These are phyloP conservation scores for Sechiopsis laciniata DNA, from an alignment of 306 rosid genomes.

Conservation along the genomic window DNA sequence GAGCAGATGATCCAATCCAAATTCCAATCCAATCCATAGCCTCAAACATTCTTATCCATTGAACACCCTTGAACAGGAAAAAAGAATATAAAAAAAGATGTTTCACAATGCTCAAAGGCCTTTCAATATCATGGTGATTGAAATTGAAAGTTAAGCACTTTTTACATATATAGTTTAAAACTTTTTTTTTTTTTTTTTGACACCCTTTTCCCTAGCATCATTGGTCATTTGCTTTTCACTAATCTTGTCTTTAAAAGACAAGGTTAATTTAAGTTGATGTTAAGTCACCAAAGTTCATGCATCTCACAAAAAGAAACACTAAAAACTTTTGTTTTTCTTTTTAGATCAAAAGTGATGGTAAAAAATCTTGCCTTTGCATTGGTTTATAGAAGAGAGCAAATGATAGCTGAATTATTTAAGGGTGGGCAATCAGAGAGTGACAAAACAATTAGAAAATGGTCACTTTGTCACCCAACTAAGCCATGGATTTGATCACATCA, in stretches of 20 bases:
- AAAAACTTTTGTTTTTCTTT: too few relatives aligned
- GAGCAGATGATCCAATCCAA: constrained; percentile 1
- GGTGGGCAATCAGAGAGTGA: constrained; percentile 37
- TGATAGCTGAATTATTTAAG: constrained; percentile 45
- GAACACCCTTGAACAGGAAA: background rate
- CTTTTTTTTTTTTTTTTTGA: background rate
- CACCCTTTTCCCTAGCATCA: too few relatives aligned
- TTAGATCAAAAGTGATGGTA: background rate
- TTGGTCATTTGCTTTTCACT: too few relatives aligned
- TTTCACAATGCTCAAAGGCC: background rate
- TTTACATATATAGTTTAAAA: background rate
- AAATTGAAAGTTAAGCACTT: background rate
- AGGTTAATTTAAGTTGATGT: background rate
- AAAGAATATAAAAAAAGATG: background rate
- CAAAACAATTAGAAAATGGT: constrained; percentile 44
- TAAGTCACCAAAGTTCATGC: constrained; percentile 18
- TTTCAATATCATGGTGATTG: background rate
- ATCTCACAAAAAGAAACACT: background rate
- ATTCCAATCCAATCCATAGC: too few relatives aligned
- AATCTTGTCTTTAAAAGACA: too few relatives aligned
- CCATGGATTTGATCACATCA: constrained; percentile 48
- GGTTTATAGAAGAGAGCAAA: constrained; percentile 15
- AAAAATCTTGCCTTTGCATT: background rate
- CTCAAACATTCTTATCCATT: background rate
- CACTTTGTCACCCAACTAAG: constrained; percentile 48